Evolutionary conservation across 2,329 filamentous ascomycete species (phyloP), one percentile per base, ranked within the genome.

Genomic region (Xylaria sp.): DNA sequence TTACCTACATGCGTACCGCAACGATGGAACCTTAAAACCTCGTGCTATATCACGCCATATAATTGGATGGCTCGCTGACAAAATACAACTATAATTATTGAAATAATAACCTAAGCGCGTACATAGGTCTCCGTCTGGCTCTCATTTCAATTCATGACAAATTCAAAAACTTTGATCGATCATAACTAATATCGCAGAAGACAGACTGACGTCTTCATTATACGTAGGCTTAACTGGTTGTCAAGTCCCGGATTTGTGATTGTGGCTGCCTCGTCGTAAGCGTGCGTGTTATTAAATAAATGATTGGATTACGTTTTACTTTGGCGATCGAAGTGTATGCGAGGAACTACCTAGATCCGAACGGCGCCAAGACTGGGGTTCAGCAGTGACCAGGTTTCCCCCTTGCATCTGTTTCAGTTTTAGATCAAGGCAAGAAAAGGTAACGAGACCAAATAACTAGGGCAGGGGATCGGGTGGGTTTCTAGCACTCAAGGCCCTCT

Each of bases 311-410:
- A 42, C 56, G 60, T 69, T 57, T 64, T 47, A 36, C 11, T 55
- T 36, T 19, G 17, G 4, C 8, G 27, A 21, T 24, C 34, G 48
- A 11, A 4, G 50, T 53, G 27, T 27, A 34, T 53, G 24, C 24
- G 50, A 53, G n/a, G 51, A 14, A 51, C n/a, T 21, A 11, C 14
- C 51, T 17, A 47, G 51, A 55, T 55, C 59, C 30, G 57, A 48
- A 64, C 55, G 57, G 57, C 62, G 68, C 68, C 68, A 69, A 69
- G 68, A 68, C 65, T 50, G 68, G 65, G 60, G 64, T 69, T 61
- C 51, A 32, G 14, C 17, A 57, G 27, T n/a, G 34, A 11, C 34
- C 27, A 51, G 48, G 50, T 8, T 27, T 27, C 34, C 21, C 19
- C 17, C 27, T 57, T 48, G 55, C 55, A 36, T 59, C 59, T 50